Conservation (phyloP, 1,284 basidiomycete species). For the Marasmius sp. region DNA sequence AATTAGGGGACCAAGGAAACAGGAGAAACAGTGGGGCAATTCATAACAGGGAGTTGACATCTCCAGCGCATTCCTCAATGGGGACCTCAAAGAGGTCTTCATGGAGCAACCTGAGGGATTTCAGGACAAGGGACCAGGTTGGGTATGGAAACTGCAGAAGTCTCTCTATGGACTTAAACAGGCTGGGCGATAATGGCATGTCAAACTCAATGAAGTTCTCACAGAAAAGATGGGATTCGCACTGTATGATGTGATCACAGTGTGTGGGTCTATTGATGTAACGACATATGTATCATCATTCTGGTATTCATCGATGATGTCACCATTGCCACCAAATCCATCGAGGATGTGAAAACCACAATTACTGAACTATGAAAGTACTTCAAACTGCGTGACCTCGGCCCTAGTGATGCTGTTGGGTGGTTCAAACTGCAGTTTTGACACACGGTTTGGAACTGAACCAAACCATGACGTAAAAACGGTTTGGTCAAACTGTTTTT, state of each 20-base stretch:
- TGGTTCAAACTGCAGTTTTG: no score
- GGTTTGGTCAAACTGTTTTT: no score
- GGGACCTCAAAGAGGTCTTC: constrained; percentile 26
- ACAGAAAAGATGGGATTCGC: no score
- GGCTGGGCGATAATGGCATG: constrained; percentile 24
- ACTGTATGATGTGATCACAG: constrained; percentile 18
- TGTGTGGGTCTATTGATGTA: constrained; percentile 20
- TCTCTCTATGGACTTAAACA: constrained; percentile 32
- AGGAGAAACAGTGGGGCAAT: no score
- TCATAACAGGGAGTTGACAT: constrained; percentile 34
- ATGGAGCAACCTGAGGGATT: constrained; percentile 31
- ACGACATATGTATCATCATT: constrained; percentile 15
- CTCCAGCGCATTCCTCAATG: constrained; percentile 13
- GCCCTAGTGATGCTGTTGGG: no score
- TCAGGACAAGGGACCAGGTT: constrained; percentile 16
- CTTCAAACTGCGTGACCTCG: constrained; percentile 33
- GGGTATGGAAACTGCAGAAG: constrained; percentile 23
- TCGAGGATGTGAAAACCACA: constrained; percentile 4
- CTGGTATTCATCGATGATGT: constrained; percentile 23
- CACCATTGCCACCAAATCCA: constrained; percentile 18
- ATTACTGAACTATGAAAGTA: neutral
- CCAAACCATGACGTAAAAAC: no score
- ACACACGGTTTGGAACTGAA: no score
- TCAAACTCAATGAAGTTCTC: constrained; percentile 17
- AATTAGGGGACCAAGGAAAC: no score